phyloP scores from a whole-genome alignment of 208 protist species.

The Wallacemonas sp. region DNA sequence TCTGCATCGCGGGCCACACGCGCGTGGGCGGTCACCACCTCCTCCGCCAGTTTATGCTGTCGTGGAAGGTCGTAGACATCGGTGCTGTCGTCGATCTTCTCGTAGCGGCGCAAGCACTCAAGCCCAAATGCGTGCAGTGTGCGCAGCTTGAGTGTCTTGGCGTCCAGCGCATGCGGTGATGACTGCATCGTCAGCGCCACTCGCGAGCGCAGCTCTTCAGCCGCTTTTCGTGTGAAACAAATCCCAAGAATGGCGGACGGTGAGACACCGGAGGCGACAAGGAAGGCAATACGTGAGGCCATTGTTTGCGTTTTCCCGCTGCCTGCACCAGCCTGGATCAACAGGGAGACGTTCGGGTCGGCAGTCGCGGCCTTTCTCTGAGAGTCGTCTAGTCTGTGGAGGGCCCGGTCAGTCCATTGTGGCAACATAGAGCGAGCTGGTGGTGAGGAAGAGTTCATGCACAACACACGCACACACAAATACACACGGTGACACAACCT shows the following conservation, averaged over 20 bases:
- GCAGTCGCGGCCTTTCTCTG: slow-evolving; percentile 52
- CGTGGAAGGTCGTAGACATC: slow-evolving; percentile 61
- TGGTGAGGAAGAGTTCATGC: not conserved
- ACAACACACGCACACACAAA: too few relatives aligned
- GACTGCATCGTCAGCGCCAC: slow-evolving; percentile 47
- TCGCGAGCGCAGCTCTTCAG: slow-evolving; percentile 71
- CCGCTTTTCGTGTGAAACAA: slow-evolving; percentile 85
- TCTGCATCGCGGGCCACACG: slow-evolving; percentile 38
- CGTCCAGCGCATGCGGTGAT: slow-evolving; percentile 16
- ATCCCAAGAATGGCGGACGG: slow-evolving; percentile 70
- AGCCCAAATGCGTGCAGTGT: slow-evolving; percentile 87
- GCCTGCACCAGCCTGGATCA: slow-evolving; percentile 83
- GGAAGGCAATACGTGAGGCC: slow-evolving; percentile 67
- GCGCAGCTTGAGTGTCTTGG: slow-evolving; percentile 64
- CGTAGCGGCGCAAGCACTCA: slow-evolving; percentile 77
- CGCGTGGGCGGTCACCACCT: slow-evolving; percentile 65
- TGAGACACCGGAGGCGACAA: slow-evolving; percentile 60
- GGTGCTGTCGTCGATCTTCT: slow-evolving; percentile 37
- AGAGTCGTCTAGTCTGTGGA: slow-evolving; percentile 49
- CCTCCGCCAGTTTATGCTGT: slow-evolving; percentile 54
- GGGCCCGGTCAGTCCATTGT: not conserved
- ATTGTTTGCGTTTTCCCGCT: slow-evolving; percentile 91
- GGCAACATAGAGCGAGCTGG: not conserved
- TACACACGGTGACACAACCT: too few relatives aligned
- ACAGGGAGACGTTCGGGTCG: slow-evolving; percentile 41